phyloP scores from a whole-genome alignment of 192 early-diverging fungal genomes.

The Podila horticola region DNA sequence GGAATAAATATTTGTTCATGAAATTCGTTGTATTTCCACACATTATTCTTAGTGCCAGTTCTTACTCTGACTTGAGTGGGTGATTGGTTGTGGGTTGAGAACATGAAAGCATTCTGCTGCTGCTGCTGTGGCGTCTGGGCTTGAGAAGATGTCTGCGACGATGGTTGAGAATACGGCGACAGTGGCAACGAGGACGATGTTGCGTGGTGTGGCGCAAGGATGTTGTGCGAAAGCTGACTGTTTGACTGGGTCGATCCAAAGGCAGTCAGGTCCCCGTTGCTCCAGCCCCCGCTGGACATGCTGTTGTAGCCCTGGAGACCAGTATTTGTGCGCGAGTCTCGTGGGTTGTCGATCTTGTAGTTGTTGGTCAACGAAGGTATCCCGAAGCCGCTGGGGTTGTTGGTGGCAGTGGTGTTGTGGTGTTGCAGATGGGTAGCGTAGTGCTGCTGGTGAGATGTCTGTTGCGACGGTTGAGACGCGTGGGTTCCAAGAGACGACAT shows the following conservation, averaged over 20 bases:
- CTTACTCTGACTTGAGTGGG: slow-evolving; percentile 35
- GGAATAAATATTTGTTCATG: no score
- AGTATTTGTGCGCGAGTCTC: slow-evolving; percentile 25
- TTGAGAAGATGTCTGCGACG: slow-evolving; percentile 3
- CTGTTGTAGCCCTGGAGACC: slow-evolving; percentile 28
- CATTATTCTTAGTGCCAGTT: neutral
- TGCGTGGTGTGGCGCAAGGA: no score
- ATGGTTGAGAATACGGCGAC: slow-evolving; percentile 27
- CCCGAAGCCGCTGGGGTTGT: slow-evolving; percentile 13
- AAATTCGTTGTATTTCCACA: no score
- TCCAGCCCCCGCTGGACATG: slow-evolving; percentile 32
- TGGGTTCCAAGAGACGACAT: no score
- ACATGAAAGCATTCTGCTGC: slow-evolving; percentile 34
- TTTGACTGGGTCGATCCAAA: slow-evolving; percentile 28
- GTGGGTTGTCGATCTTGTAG: slow-evolving; percentile 40
- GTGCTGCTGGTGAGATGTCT: no score
- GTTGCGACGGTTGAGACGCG: no score
- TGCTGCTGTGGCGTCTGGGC: slow-evolving; percentile 6
- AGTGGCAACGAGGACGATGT: slow-evolving; percentile 22
- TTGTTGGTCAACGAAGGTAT: neutral
- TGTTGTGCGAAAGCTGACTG: slow-evolving; percentile 32
- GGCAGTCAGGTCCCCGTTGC: slow-evolving; percentile 17
- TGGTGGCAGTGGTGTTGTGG: slow-evolving; percentile 25
- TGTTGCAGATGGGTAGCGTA: neutral
- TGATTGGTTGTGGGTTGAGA: slow-evolving; percentile 18